phyloP scores from a whole-genome alignment of 1,284 basidiomycete species.

The Ceratorhiza oryzae-sativae region DNA sequence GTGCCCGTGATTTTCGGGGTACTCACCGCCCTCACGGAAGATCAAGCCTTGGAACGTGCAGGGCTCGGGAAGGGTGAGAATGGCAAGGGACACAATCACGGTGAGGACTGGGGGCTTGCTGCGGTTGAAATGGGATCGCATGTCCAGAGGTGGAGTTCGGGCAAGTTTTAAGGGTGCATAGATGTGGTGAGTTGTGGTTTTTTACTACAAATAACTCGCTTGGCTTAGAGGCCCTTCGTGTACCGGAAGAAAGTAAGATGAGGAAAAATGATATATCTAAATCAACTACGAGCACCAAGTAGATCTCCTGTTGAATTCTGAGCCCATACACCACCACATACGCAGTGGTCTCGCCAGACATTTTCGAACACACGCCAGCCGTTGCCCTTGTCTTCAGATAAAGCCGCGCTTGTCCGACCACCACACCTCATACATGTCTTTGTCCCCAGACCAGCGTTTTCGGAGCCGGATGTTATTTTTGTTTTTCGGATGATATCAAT shows the following conservation, averaged over 20 bases:
- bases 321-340: constrained; percentile 34
- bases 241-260: neutral
- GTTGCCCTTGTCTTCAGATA: constrained; percentile 10
- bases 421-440: constrained; percentile 31
- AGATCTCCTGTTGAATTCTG: constrained; percentile 15
- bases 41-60: constrained; percentile 92
- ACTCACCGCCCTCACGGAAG: constrained; percentile 89
- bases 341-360: constrained; percentile 27
- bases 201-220: neutral
- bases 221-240: neutral
- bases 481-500: constrained; percentile 34
- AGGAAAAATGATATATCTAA: constrained; percentile 7
- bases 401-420: constrained; percentile 14
- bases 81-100: constrained; percentile 85
- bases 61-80: constrained; percentile 72
- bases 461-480: constrained; percentile 7
- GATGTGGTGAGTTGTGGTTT: neutral
- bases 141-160: constrained; percentile 75
- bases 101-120: constrained; percentile 94
- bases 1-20: constrained; percentile 98
- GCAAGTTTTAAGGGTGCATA: constrained; percentile 59
- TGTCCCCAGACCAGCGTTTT: neutral
- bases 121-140: constrained; percentile 92
- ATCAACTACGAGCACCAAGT: constrained; percentile 34
- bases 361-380: constrained; percentile 34